phyloP scores from a whole-genome alignment of 371 early-diverging fungal species.

The Lichtheimia ornata region DNA sequence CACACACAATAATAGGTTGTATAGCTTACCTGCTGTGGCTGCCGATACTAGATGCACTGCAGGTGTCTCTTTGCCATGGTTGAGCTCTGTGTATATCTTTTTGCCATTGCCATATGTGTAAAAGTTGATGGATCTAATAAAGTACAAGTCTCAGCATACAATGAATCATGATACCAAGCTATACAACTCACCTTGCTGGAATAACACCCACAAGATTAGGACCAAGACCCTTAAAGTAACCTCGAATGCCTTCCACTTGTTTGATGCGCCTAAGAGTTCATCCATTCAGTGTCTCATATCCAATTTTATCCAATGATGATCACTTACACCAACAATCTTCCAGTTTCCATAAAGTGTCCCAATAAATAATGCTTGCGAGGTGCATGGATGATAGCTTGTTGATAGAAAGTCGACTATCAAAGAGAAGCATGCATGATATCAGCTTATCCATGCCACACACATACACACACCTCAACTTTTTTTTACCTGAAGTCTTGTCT shows the following conservation, averaged over 20 bases:
- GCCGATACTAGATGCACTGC: slow-evolving; percentile 84
- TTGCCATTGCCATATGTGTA: slow-evolving; percentile 90
- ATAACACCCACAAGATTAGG: slow-evolving; percentile 93
- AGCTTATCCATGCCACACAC: too few relatives aligned
- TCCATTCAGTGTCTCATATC: not conserved
- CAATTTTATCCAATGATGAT: not conserved
- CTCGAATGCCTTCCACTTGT: slow-evolving; percentile 80
- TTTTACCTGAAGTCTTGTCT: slow-evolving; percentile 82
- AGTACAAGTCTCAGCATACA: too few relatives aligned
- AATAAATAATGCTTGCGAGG: slow-evolving; percentile 23
- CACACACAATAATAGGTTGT: not conserved
- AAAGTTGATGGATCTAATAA: slow-evolving; percentile 84
- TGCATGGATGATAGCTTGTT: slow-evolving; percentile 18
- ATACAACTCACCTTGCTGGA: slow-evolving; percentile 71
- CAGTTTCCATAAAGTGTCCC: slow-evolving; percentile 55
- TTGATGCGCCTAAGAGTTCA: slow-evolving; percentile 60
- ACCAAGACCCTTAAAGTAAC: slow-evolving; percentile 91
- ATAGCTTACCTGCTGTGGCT: slow-evolving; percentile 69
- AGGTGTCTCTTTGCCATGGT: slow-evolving; percentile 78
- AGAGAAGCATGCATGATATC: not conserved
- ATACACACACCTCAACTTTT: not conserved
- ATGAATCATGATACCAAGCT: too few relatives aligned
- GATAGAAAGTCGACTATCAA: slow-evolving; percentile 38
- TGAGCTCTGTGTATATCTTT: slow-evolving; percentile 68
- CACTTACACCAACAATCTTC: slow-evolving; percentile 53